Evolutionary conservation across 805 yeast species (phyloP), one percentile per base, ranked within the genome.

Genomic region (Yarrowia deformans): DNA sequence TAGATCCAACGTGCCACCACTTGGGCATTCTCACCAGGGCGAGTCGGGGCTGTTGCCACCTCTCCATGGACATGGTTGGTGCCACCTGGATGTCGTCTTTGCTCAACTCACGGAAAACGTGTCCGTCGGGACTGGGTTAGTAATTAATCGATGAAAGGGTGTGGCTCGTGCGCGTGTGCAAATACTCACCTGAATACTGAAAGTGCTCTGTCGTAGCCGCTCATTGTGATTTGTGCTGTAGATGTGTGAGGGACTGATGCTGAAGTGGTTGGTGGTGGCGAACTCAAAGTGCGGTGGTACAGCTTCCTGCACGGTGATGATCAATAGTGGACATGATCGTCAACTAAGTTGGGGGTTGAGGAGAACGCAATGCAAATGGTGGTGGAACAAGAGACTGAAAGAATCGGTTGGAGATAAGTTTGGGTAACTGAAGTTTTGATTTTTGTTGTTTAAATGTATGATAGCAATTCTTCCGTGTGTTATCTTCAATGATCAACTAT

Each of bases 201-300:
- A 75, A 94, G 86, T 69, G 99, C 99, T 85, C 98, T 88, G 81
- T 94, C 99, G 97, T 94, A 94, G 72, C 99, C 98, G 85, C 97
- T 91, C 99, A 94, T 94, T 56, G 69, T 66, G 52, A 18, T 50
- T 18, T 54, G 50, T 40, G 40, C 40, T 23, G 29, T 23, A 23
- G 29, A 34, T 52, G 69, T 52, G 66, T 43, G 52, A 60, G 66
- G 40, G 66, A 60, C 39, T 55, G 63, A 42, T 56, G 63, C 46
- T 60, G 66, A 42, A 39, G 49, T 42, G 48, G 39, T 42, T 29
- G 56, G 52, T 52, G 60, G 52, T 52, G 61, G 69, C 52, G 50
- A 45, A 66, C 52, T 52, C 52, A 52, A 52, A 39, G 54, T 49
- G 56, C n/a, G 37, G 23, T 32, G 56, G 18, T 52, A 52, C 29